Evolutionary conservation across 108 stramenopile genomes (phyloP).

Genomic region (Cyclostephanos invisitatus): DNA sequence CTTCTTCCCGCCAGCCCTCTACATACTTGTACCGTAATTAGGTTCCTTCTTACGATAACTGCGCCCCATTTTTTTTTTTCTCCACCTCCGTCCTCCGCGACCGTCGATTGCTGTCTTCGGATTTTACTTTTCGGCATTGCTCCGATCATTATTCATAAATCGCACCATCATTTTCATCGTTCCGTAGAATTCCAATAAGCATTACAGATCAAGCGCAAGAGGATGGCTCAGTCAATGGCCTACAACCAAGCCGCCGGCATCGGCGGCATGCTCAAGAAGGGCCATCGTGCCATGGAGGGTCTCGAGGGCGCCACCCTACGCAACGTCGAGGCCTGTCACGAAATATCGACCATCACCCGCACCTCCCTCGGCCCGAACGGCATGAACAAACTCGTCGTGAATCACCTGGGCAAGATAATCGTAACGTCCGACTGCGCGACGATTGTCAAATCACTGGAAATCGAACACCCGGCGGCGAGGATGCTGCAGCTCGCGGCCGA

Average conservation of each 20-base stretch:
- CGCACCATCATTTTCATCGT: not conserved
- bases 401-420: slow-evolving; percentile 98
- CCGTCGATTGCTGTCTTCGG: not conserved
- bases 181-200: not conserved
- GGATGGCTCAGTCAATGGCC: slow-evolving; percentile 81
- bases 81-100: not conserved
- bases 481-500: slow-evolving; percentile 91
- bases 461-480: slow-evolving; percentile 98
- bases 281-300: slow-evolving; percentile 67
- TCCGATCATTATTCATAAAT: not conserved
- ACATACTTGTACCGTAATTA: too few species aligned
- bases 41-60: too few species aligned
- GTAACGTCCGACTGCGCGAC: slow-evolving; percentile 97
- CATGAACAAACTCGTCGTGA: slow-evolving; percentile 98
- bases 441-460: slow-evolving; percentile 94
- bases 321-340: slow-evolving; percentile 95
- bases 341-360: slow-evolving; percentile 90
- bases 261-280: slow-evolving; percentile 87
- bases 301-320: slow-evolving; percentile 67
- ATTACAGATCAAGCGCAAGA: not conserved
- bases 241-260: slow-evolving; percentile 87
- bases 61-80: too few species aligned
- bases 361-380: slow-evolving; percentile 98
- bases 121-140: slow-evolving; percentile 4
- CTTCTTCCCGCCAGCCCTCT: too few species aligned